Evolutionary conservation across 2,329 filamentous ascomycete genomes (phyloP).

Genomic region (Colletotrichum karsti): DNA sequence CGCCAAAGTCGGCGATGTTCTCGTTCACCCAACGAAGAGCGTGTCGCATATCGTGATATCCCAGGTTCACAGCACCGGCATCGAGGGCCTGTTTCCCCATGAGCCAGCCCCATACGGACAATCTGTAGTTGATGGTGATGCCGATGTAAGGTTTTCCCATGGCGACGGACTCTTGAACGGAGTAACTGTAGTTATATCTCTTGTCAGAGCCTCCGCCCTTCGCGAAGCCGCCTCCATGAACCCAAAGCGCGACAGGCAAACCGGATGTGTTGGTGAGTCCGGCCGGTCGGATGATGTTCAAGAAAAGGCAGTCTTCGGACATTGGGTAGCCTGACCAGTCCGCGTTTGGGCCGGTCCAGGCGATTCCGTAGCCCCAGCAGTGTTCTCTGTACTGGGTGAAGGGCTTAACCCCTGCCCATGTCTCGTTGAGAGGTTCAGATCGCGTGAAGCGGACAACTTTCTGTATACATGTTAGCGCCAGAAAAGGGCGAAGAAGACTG

Average conservation of each 20-base stretch:
- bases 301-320: too few species aligned
- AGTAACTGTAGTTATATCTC: not conserved
- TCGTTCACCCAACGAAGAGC: slow-evolving; percentile 42
- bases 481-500: too few species aligned
- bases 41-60: slow-evolving; percentile 46
- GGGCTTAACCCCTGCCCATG: too few species aligned
- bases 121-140: slow-evolving; percentile 50
- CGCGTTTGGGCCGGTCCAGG: too few species aligned
- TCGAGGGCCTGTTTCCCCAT: slow-evolving; percentile 46
- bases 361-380: too few species aligned
- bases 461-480: too few species aligned
- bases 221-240: slow-evolving; percentile 25
- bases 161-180: slow-evolving; percentile 54
- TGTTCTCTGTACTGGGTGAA: too few species aligned
- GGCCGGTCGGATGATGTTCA: too few species aligned
- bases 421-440: too few species aligned
- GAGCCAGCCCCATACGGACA: slow-evolving; percentile 43
- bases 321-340: too few species aligned
- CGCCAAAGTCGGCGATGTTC: slow-evolving; percentile 43
- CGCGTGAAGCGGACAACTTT: too few species aligned
- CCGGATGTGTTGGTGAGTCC: too few species aligned
- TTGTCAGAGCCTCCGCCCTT: not conserved
- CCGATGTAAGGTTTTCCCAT: slow-evolving; percentile 56
- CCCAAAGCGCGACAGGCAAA: not conserved
- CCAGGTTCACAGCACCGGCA: slow-evolving; percentile 19